A percentile compares a stretch with the other conserved stretches of the same genome.
Evolutionary conservation across 2,329 filamentous ascomycete genomes (phyloP).

Genomic region (Phoma sp.): DNA sequence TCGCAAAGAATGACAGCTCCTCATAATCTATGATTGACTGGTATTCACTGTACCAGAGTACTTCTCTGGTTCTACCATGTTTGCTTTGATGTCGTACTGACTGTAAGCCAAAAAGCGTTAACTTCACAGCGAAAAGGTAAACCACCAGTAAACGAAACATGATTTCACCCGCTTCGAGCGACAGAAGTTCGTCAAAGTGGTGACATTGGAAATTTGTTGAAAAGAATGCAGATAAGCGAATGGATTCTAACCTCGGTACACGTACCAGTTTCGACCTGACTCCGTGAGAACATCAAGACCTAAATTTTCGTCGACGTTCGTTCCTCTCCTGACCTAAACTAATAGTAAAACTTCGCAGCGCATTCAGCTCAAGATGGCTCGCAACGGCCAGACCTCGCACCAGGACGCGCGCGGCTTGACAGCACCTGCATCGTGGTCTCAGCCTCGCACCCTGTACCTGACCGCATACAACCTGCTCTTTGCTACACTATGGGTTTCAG

Average conservation of each 20-base stretch:
- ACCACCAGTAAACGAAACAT: too few relatives aligned
- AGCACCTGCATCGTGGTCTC: neutral
- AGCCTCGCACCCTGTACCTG: conserved; percentile 24
- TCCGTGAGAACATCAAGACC: conserved; percentile 13
- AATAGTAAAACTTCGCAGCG: neutral
- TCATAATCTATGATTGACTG: too few relatives aligned
- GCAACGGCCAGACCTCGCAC: neutral
- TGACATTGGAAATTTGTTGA: neutral
- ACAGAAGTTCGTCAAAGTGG: neutral
- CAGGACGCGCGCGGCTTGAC: neutral
- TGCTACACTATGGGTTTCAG: conserved; percentile 24
- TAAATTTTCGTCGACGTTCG: neutral
- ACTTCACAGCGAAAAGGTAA: too few relatives aligned
- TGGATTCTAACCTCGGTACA: conserved; percentile 16
- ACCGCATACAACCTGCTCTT: conserved; percentile 33
- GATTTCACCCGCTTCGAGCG: neutral
- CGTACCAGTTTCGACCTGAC: conserved; percentile 6
- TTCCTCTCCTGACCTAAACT: neutral
- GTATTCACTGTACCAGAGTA: too few relatives aligned
- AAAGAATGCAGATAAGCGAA: conserved; percentile 9
- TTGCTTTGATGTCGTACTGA: too few relatives aligned
- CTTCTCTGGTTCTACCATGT: too few relatives aligned
- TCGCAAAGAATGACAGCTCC: too few relatives aligned
- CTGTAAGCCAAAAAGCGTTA: too few relatives aligned
- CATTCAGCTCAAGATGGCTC: neutral